Evolutionary conservation across 441 rosid species (phyloP), one percentile per base, ranked within the genome.

Genomic region (Macaranga tanarius): DNA sequence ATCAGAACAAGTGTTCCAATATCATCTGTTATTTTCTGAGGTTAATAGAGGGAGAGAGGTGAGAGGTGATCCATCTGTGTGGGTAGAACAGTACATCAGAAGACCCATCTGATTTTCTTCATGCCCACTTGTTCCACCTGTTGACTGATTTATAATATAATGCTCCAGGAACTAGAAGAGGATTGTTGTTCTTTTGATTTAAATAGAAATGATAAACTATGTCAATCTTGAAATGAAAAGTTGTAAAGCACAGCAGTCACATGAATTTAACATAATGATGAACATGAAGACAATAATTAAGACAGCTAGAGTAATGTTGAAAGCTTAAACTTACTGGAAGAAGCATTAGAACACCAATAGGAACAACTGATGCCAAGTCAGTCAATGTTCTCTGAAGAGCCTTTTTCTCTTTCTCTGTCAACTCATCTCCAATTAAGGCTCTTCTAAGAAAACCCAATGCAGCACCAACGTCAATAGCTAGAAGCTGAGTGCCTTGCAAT

Each of bases 401-500:
- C 79, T 86, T 83, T 87, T 89, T 93, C 79, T 96, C 98, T 83
- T 92, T 93, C 79, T 83, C 89, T 56, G 99, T 85, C 75, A 95
- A 81, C 73, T 95, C 95, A 82, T 95, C 98, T 58, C 99, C 98
- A 70, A 87, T 77, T 75, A 96, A 69, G 74, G 74, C 83, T 80
- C 96, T 96, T 66, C 87, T 83, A 72, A 96, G 90, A 80, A 93
- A 82, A 64, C 77, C 97, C 86, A 72, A 79, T 22, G 99, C 96
- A 79, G 97, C 90, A 82, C 83, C 93, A 79, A 85, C 91, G 82
- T 96, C 99, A 75, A 90, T 86, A 54, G 91, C 98, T 67, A 96
- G 87, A 82, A 96, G 99, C 78, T 92, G 98, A 71, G 99, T 92
- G 76, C 99, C 99, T 86, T 93, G 99, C 86, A 89, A 87, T 73